Base-by-base conservation (phyloP, 192 early-diverging fungal genomes). In the Backusella luteola region DNA sequence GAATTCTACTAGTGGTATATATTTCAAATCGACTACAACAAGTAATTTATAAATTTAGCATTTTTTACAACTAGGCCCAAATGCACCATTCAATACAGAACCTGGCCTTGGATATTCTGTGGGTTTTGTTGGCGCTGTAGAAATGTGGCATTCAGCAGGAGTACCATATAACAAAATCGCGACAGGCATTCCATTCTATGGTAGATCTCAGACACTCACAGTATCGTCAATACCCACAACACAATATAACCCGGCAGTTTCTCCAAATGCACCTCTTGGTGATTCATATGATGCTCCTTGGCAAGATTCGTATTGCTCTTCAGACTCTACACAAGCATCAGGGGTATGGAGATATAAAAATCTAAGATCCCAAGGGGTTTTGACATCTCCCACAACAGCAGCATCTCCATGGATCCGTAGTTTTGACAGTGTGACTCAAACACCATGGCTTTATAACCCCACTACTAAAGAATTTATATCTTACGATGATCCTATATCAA, bases 371-470 rank as follows among this genome's bases (percentile, higher is more conserved):
- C 81, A 89, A 75, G 88, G 89, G 21, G 72, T 84, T 2, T 77
- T 89, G 42, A 76, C 76, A 36, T 74, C 79, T 72, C 56, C 85
- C 78, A 42, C 88, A 56, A 80, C 84, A 3, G 89, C 92, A 1
- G 75, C 77, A 21, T 73, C 86, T 6, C 89, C 87, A 7, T 95
- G 92, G 92, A 74, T 89, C 0, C 86, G 89, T 36, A 83, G 87
- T 67, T 93, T 87, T 86, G 92, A 94, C 56, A 23, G 77, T 1
- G 80, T 80, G 8, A 88, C 88, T 1, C 79, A 87, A 35, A 92
- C 93, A 0, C 93, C 94, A 9, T 94, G 92, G 91, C 67, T 95
- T 35, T 93, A 87, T 78, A 92, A 92, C 71, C 80, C 82, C 1
- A 75, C 74, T 0, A 91, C 85, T 1, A 85, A 73, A 32, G 75